Evolutionary conservation across 2,329 filamentous ascomycete species (phyloP).

Genomic region (Arthrobotrys sphaeroides): DNA sequence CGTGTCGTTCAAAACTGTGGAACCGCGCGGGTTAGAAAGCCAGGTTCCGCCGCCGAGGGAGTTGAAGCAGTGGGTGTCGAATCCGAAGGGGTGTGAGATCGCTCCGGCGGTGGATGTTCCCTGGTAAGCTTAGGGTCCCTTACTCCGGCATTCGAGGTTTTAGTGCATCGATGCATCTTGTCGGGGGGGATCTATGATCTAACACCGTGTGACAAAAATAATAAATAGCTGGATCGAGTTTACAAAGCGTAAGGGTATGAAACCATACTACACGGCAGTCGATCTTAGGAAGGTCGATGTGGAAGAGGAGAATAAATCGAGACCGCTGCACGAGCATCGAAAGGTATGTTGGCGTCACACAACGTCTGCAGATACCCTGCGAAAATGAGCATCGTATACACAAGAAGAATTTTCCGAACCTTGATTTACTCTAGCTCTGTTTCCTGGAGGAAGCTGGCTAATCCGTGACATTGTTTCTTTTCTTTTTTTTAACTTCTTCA

Average conservation of each 20-base stretch:
- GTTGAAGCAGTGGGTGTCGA: conserved; percentile 38
- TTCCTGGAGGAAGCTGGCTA: too few relatives aligned
- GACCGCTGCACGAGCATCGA: conserved; percentile 38
- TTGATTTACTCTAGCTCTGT: too few relatives aligned
- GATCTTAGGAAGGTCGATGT: conserved; percentile 50
- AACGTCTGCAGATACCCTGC: not conserved
- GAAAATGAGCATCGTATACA: not conserved
- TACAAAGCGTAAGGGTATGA: conserved; percentile 24
- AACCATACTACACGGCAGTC: conserved; percentile 16
- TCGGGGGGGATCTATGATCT: not conserved
- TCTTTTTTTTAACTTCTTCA: too few relatives aligned
- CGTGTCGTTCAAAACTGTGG: conserved; percentile 49
- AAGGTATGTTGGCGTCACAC: conserved; percentile 25
- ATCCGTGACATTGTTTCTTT: too few relatives aligned
- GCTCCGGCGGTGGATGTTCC: conserved; percentile 46
- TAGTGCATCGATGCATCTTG: not conserved
- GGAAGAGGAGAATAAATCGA: conserved; percentile 36
- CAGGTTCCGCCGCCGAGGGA: conserved; percentile 44
- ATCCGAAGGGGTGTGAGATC: conserved; percentile 25
- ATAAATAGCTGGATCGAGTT: conserved; percentile 41
- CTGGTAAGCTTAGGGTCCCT: too few relatives aligned
- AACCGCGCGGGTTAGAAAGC: conserved; percentile 39
- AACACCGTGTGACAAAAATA: not conserved
- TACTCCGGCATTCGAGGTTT: too few relatives aligned
- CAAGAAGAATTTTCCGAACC: not conserved